A percentile compares a stretch with the other conserved stretches of the same genome.
Conservation (phyloP, 2,329 filamentous ascomycete species). For the Daldinia eschscholtzii region DNA sequence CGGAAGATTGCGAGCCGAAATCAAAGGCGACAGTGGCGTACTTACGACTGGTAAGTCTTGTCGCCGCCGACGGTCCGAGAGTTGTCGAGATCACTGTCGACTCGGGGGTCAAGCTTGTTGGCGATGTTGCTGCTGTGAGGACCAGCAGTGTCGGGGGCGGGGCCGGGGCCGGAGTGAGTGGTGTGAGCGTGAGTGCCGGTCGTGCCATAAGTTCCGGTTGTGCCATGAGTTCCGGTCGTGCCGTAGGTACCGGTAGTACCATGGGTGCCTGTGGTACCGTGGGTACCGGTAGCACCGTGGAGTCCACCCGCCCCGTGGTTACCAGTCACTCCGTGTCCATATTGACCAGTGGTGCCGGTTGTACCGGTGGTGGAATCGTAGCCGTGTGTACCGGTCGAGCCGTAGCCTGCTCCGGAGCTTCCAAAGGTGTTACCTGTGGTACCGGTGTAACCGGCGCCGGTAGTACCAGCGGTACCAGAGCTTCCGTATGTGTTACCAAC, state of each 20-base stretch:
- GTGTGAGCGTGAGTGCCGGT: conserved; percentile 23
- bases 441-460: conserved; percentile 42
- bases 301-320: conserved; percentile 44
- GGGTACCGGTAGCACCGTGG: conserved; percentile 29
- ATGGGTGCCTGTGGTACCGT: conserved; percentile 32
- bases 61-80: conserved; percentile 67
- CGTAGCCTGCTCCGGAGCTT: conserved; percentile 33
- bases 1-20: conserved; percentile 5
- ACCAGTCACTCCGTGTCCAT: conserved; percentile 41
- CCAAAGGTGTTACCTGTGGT: conserved; percentile 42
- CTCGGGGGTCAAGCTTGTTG: conserved; percentile 69
- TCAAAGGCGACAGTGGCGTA: conserved; percentile 39
- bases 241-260: conserved; percentile 48
- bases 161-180: conserved; percentile 50
- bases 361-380: conserved; percentile 2
- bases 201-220: conserved; percentile 39
- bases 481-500: conserved; percentile 6
- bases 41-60: conserved; percentile 63
- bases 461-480: conserved; percentile 38
- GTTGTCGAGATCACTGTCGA: conserved; percentile 68
- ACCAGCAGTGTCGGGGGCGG: conserved; percentile 61
- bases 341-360: conserved; percentile 49
- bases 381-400: conserved; percentile 52
- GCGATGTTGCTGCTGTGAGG: conserved; percentile 65
- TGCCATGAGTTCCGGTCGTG: conserved; percentile 39